Percentiles rank a stretch among this genome's conserved stretches.
phyloP scores from a whole-genome alignment of 257 asterid species.

The Eucommia ulmoides region DNA sequence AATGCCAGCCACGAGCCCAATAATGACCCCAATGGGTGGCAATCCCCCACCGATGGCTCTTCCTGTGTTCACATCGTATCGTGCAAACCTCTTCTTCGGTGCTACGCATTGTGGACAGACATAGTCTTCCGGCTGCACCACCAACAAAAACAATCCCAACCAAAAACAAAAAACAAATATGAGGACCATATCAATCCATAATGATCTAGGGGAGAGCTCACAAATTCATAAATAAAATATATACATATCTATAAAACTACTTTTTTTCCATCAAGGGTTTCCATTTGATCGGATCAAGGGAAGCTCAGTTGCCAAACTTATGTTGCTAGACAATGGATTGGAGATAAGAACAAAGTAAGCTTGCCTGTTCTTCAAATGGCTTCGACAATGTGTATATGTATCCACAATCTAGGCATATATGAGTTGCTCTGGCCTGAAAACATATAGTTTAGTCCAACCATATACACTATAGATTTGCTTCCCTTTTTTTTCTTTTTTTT shows the following conservation, averaged over 20 bases:
- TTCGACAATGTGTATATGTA: slow-evolving; percentile 71
- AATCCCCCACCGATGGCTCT: slow-evolving; percentile 79
- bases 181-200: no score
- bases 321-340: neutral
- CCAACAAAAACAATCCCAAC: no score
- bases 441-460: no score
- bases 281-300: no score
- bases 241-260: no score
- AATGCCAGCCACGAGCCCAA: slow-evolving; percentile 68
- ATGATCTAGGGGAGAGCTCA: no score
- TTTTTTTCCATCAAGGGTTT: no score
- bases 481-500: no score
- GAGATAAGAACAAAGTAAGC: slow-evolving; percentile 9
- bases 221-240: no score
- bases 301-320: no score
- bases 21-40: slow-evolving; percentile 85
- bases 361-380: slow-evolving; percentile 85
- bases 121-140: slow-evolving; percentile 78
- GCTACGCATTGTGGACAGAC: slow-evolving; percentile 91
- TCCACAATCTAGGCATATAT: slow-evolving; percentile 96
- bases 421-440: slow-evolving; percentile 91
- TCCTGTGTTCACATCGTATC: slow-evolving; percentile 75
- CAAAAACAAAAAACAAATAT: no score
- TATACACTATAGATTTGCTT: no score
- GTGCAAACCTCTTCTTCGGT: slow-evolving; percentile 92